Evolutionary conservation across 768 basidiomycete species (phyloP).

Genomic region (Lactifluus volemus): DNA sequence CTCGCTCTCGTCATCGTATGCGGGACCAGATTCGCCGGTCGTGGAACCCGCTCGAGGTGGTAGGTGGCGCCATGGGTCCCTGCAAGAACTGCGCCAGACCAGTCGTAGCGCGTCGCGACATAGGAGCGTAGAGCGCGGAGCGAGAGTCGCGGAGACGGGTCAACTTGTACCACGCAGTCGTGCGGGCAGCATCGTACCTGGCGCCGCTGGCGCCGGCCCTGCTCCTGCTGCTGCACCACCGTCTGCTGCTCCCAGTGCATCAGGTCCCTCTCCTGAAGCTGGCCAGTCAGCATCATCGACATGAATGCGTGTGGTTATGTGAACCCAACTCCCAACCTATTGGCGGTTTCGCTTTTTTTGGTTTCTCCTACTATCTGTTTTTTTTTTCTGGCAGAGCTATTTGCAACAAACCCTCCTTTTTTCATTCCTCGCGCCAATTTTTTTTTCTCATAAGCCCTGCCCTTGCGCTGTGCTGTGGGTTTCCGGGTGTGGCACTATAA

Average conservation of each 20-base stretch:
- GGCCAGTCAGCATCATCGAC: constrained; percentile 3
- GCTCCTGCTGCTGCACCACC: neutral
- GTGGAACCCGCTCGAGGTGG: constrained; percentile 26
- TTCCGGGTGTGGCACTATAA: neutral
- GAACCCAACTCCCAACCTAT: neutral
- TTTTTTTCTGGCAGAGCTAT: neutral
- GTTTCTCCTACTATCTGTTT: neutral
- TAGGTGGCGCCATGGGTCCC: constrained; percentile 26
- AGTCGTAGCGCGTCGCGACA: constrained; percentile 41
- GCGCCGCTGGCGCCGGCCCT: neutral
- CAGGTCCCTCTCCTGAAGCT: neutral
- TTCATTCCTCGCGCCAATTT: neutral
- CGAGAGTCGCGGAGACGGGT: constrained; percentile 62
- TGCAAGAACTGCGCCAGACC: constrained; percentile 23
- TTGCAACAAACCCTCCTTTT: neutral
- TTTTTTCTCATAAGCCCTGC: neutral
- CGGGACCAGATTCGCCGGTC: constrained; percentile 21
- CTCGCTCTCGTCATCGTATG: constrained; percentile 56
- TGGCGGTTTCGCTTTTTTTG: neutral
- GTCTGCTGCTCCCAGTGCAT: neutral
- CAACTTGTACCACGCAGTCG: constrained; percentile 35
- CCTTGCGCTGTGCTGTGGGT: neutral
- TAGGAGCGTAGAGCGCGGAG: constrained; percentile 54
- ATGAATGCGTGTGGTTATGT: neutral
- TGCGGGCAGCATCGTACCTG: constrained; percentile 14